Percentiles rank a stretch among this genome's conserved stretches.
phyloP scores from a whole-genome alignment of 139 green algal genomes.

The Diplosphaera chodatii region DNA sequence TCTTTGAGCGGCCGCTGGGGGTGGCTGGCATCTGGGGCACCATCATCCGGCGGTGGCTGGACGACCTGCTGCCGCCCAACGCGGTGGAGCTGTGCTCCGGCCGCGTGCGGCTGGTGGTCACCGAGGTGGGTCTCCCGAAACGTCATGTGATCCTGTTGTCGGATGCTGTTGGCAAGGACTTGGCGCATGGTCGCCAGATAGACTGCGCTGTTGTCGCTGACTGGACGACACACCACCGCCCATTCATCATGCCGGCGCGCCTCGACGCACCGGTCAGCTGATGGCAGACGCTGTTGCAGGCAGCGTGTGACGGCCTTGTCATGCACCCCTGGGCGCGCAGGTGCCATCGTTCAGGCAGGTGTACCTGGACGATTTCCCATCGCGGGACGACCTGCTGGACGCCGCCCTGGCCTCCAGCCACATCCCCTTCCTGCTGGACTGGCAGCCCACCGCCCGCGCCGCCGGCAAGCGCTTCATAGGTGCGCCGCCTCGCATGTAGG shows the following conservation, averaged over 20 bases:
- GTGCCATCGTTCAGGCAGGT: slow-evolving; percentile 20
- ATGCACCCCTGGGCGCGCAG: neutral
- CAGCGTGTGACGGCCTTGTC: too few species aligned
- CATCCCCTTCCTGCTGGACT: slow-evolving; percentile 69
- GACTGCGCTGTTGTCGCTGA: too few species aligned
- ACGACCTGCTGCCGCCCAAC: slow-evolving; percentile 56
- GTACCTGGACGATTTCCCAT: slow-evolving; percentile 38
- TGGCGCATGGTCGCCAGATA: too few species aligned
- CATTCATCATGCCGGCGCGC: too few species aligned
- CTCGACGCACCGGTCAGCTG: too few species aligned
- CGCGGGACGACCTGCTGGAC: slow-evolving; percentile 52
- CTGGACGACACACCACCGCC: too few species aligned
- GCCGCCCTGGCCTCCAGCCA: slow-evolving; percentile 49
- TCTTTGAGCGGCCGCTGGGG: slow-evolving; percentile 39
- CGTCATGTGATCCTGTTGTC: too few species aligned
- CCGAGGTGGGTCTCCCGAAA: slow-evolving; percentile 8
- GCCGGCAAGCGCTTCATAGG: neutral
- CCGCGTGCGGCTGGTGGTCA: slow-evolving; percentile 40
- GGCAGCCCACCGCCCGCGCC: slow-evolving; percentile 2
- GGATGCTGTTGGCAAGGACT: too few species aligned
- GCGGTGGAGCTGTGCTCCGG: slow-evolving; percentile 35
- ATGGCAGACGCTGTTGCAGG: too few species aligned
- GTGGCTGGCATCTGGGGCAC: slow-evolving; percentile 61
- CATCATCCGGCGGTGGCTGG: slow-evolving; percentile 58
- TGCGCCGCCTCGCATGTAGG: neutral